Evolutionary conservation across 116 monocot genomes (phyloP).

Genomic region (Iris pallida): DNA sequence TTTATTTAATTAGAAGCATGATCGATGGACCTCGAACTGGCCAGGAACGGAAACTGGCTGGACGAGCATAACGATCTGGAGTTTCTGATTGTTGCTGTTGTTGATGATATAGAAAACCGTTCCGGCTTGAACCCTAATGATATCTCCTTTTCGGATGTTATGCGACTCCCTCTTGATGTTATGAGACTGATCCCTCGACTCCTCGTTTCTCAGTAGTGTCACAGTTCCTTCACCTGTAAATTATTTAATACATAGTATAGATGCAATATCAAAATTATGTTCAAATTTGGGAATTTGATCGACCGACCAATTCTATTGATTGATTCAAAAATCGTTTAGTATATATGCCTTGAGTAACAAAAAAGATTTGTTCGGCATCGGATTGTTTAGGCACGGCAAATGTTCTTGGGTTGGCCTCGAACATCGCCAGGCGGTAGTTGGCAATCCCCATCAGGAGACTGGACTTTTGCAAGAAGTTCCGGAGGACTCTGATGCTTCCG

Average conservation of each 20-base stretch:
- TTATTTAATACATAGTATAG: neutral
- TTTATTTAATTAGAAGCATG: too few relatives aligned
- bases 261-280: neutral
- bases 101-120: conserved; percentile 41
- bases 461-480: conserved; percentile 29
- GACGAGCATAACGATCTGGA: conserved; percentile 38
- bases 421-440: conserved; percentile 29
- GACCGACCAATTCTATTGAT: neutral
- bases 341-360: conserved; percentile 28
- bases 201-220: conserved; percentile 1
- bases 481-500: conserved; percentile 26
- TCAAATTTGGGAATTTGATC: neutral
- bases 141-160: conserved; percentile 38
- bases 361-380: conserved; percentile 39
- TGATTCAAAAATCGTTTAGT: neutral
- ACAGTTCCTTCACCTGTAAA: conserved; percentile 37
- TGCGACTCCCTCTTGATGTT: conserved; percentile 25
- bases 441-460: conserved; percentile 33
- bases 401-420: conserved; percentile 32
- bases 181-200: too few relatives aligned
- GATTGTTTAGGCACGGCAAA: conserved; percentile 39
- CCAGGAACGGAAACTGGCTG: conserved; percentile 37
- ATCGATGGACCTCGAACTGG: conserved; percentile 30
- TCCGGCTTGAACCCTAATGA: conserved; percentile 40
- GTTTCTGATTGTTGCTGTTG: conserved; percentile 30